These are phyloP conservation scores for Globisporangium nagaii DNA, from an alignment of 352 stramenopile species.

Conservation along the genomic window DNA sequence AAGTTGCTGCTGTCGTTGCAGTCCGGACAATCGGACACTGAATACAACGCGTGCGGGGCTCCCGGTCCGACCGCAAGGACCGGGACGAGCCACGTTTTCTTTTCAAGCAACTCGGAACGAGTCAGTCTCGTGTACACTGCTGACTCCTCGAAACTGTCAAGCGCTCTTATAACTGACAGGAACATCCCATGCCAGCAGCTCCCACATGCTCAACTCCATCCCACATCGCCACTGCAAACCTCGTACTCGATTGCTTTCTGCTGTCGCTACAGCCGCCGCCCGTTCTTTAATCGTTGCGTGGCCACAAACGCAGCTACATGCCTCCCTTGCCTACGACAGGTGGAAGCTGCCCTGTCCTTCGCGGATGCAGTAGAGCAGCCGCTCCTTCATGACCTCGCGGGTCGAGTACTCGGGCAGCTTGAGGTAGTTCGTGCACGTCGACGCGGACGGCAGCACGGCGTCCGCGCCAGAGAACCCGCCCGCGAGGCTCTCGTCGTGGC, in stretches of 20 bases:
- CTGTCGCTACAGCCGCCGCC: too few relatives aligned
- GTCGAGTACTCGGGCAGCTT: constrained; percentile 90
- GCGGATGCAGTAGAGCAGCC: constrained; percentile 78
- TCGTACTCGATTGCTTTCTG: too few relatives aligned
- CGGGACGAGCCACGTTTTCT: not conserved
- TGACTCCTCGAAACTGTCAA: too few relatives aligned
- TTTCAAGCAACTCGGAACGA: not conserved
- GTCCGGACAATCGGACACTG: constrained; percentile 1
- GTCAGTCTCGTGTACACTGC: too few relatives aligned
- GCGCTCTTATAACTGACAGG: too few relatives aligned
- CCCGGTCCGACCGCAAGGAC: constrained; percentile 11
- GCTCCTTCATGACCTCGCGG: constrained; percentile 57
- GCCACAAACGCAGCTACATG: too few relatives aligned
- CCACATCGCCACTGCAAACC: too few relatives aligned
- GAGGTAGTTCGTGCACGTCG: constrained; percentile 89
- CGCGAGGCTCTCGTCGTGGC: not conserved
- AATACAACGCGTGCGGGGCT: too few relatives aligned
- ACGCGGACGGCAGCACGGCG: constrained; percentile 74
- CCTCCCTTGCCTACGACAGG: constrained; percentile 36
- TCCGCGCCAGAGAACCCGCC: constrained; percentile 20
- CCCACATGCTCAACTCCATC: too few relatives aligned
- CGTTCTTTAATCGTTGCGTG: too few relatives aligned
- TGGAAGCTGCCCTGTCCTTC: constrained; percentile 85
- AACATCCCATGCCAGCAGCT: too few relatives aligned
- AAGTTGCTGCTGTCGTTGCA: not conserved